Percentiles rank a stretch among this genome's conserved stretches.
phyloP scores from a whole-genome alignment of 257 asterid genomes.

The Nicotiana tomentosiformis region DNA sequence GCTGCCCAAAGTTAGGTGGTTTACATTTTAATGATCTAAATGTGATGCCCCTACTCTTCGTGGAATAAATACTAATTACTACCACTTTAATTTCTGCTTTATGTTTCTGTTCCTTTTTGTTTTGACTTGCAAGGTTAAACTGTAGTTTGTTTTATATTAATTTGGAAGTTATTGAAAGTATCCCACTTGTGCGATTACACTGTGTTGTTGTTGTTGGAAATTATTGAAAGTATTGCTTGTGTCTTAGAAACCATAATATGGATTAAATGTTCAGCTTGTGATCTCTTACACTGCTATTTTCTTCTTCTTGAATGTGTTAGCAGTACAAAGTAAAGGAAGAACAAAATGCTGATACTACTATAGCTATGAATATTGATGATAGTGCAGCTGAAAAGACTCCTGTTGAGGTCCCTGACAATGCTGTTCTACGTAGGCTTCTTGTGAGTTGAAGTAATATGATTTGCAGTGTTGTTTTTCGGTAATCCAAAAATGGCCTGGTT shows the following conservation, averaged over 20 bases:
- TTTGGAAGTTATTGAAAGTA: background rate
- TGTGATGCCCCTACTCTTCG: background rate
- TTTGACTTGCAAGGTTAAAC: background rate
- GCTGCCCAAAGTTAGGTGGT: background rate
- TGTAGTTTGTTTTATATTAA: background rate
- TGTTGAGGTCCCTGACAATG: constrained; percentile 43
- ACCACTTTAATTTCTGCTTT: background rate
- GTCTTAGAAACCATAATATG: background rate
- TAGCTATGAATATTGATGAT: constrained; percentile 28
- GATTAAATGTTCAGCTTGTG: background rate
- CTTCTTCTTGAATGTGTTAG: constrained; percentile 22
- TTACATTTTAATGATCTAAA: background rate
- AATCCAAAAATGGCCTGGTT: constrained; percentile 15
- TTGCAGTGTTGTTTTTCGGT: constrained; percentile 23
- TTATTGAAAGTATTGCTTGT: background rate
- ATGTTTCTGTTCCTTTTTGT: background rate
- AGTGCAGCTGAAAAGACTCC: constrained; percentile 40
- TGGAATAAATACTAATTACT: background rate
- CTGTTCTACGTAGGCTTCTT: constrained; percentile 85
- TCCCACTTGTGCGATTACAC: too few relatives aligned
- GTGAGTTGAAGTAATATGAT: constrained; percentile 67
- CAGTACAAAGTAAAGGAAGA: constrained; percentile 39
- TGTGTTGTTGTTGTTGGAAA: background rate
- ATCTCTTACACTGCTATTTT: background rate
- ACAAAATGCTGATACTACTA: constrained; percentile 7